Evolutionary conservation across 441 rosid genomes (phyloP), one percentile per base, ranked within the genome.

Genomic region (Brassica balearica): DNA sequence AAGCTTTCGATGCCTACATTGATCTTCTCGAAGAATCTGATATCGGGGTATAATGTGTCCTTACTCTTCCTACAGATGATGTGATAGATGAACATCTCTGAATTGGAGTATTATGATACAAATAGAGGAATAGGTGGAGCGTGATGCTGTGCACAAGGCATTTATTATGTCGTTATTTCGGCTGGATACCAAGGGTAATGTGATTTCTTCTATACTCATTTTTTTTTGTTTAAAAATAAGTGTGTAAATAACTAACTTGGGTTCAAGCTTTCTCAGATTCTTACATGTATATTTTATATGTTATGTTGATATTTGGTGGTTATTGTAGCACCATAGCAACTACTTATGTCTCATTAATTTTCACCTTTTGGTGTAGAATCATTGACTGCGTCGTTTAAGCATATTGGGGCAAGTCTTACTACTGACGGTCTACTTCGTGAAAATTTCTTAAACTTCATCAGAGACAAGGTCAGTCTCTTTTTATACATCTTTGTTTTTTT

Each of bases 111-210:
- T 41, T 84, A 58, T 14, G 66, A 67, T 63, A 5, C 38, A 6
- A 20, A 10, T 65, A 91, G 98, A 93, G 84, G 98, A 90, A 74
- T 63, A 82, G 61, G 90, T 91, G 66, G 97, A 90, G 82, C 88
- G 95, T 53, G 97, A 93, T 86, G 98, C 95, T 65, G 98, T 90
- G 60, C 93, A 88, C 78, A 90, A 91, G 83, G 95, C 96, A n/a
- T 91, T 93, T 59, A 87, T 90, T 19, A 19, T 19, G 94, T 88
- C 96, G 58, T 71, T 93, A 71, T 74, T 91, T 88, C 88, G 96
- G 85, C 95, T 89, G 83, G 95, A 91, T 83, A 91, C 86, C 17
- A 91, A 93, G 87, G 98, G 98, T 93, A 79, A 76, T 56, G 73
- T 79, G 7, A 82, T 19, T 59, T 34, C 0, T 38, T 41, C 41